Percentiles rank a stretch among this genome's conserved stretches.
These are phyloP conservation scores for Arthrobotrys sinensis DNA, from an alignment of 2,329 filamentous ascomycete genomes.

Conservation along the genomic window DNA sequence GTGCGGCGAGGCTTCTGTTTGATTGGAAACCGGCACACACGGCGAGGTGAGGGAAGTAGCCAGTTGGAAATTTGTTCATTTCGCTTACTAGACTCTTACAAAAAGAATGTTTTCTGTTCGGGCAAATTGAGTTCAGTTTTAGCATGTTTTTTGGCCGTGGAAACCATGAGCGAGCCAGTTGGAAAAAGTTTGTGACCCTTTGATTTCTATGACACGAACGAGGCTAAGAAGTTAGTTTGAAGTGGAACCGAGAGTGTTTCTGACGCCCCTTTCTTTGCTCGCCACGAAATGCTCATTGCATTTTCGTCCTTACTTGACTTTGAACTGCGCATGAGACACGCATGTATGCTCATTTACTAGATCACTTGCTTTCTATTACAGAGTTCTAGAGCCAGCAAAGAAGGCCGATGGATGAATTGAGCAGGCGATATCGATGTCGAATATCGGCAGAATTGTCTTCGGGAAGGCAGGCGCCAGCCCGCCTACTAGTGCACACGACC, in stretches of 20 bases:
- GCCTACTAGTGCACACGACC: slow-evolving; percentile 37
- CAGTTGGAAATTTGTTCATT: slow-evolving; percentile 36
- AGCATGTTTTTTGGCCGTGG: slow-evolving; percentile 28
- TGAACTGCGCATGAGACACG: slow-evolving; percentile 34
- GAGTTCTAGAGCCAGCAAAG: slow-evolving; percentile 17
- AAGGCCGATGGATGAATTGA: slow-evolving; percentile 15
- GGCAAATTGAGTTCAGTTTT: slow-evolving; percentile 20
- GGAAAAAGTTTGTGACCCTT: slow-evolving; percentile 20
- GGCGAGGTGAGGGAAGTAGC: slow-evolving; percentile 22
- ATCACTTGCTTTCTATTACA: slow-evolving; percentile 14
- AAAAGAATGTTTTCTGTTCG: slow-evolving; percentile 28
- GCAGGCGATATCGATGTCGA: slow-evolving; percentile 4
- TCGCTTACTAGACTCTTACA: slow-evolving; percentile 17
- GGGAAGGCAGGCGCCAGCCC: slow-evolving; percentile 29
- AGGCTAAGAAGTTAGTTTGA: slow-evolving; percentile 11
- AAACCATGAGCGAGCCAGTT: slow-evolving; percentile 11
- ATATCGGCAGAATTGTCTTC: slow-evolving; percentile 27
- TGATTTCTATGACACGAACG: slow-evolving; percentile 17
- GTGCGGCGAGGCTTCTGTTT: slow-evolving; percentile 24
- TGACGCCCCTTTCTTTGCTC: slow-evolving; percentile 28
- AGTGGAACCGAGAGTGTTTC: slow-evolving; percentile 31
- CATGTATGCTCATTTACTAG: slow-evolving; percentile 10
- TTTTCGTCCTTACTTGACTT: slow-evolving; percentile 18
- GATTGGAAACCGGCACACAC: slow-evolving; percentile 24
- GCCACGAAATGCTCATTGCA: slow-evolving; percentile 23